These are phyloP conservation scores for Capsella rubella DNA, from an alignment of 441 rosid species.

Conservation along the genomic window DNA sequence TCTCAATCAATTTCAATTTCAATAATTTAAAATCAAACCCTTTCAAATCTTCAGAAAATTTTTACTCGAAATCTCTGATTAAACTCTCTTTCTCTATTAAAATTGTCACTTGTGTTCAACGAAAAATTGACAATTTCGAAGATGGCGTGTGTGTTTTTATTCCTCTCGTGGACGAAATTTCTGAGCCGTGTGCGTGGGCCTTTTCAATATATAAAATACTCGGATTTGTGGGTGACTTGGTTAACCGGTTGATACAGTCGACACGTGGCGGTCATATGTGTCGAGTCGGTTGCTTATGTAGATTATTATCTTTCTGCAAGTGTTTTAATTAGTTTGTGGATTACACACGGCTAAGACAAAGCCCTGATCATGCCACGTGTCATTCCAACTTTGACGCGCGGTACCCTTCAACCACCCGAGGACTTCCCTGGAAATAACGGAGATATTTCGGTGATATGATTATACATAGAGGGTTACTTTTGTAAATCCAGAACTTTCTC, in stretches of 20 bases:
- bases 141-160: constrained; percentile 16
- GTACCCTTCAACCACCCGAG: constrained; percentile 26
- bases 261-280: constrained; percentile 54
- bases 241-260: constrained; percentile 45
- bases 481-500: constrained; percentile 4
- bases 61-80: constrained; percentile 13
- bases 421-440: constrained; percentile 27
- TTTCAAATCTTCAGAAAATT: background rate
- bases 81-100: background rate
- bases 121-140: constrained; percentile 29
- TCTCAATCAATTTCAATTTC: constrained; percentile 29
- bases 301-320: constrained; percentile 25
- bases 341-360: constrained; percentile 44
- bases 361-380: constrained; percentile 53
- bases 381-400: constrained; percentile 50
- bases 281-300: constrained; percentile 22
- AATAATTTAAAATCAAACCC: constrained; percentile 21
- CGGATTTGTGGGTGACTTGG: constrained; percentile 16
- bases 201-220: constrained; percentile 21
- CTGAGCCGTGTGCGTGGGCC: background rate
- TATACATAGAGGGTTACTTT: background rate
- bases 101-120: constrained; percentile 24
- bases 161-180: constrained; percentile 26
- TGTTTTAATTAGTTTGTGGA: constrained; percentile 21
- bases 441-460: constrained; percentile 19